phyloP scores from a whole-genome alignment of 2,329 filamentous ascomycete species.

The Coleophoma crateriformis region DNA sequence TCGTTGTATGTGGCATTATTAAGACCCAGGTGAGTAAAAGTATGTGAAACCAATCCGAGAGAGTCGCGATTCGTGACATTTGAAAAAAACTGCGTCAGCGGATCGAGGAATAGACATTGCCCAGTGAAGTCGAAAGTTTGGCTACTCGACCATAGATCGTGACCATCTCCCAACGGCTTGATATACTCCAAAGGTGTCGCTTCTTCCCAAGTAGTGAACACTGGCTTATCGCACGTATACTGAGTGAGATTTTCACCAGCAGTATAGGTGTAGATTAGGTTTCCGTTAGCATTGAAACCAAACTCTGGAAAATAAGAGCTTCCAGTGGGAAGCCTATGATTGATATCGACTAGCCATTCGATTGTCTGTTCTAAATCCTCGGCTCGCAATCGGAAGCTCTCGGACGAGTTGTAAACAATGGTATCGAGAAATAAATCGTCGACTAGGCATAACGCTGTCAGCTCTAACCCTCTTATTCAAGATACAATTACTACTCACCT shows the following conservation, averaged over 20 bases:
- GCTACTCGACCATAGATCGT: slow-evolving; percentile 6
- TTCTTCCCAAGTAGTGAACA: slow-evolving; percentile 2
- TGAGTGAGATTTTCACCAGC: neutral
- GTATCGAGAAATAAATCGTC: slow-evolving; percentile 51
- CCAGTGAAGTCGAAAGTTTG: slow-evolving; percentile 1
- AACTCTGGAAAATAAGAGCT: slow-evolving; percentile 46
- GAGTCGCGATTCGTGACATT: slow-evolving; percentile 38
- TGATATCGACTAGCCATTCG: slow-evolving; percentile 33
- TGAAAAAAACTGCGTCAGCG: slow-evolving; percentile 44
- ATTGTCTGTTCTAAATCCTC: slow-evolving; percentile 37
- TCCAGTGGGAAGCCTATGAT: slow-evolving; percentile 35
- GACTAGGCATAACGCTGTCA: neutral
- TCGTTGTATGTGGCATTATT: slow-evolving; percentile 55
- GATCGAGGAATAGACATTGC: slow-evolving; percentile 40
- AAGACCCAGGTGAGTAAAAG: slow-evolving; percentile 51
- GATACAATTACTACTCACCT: slow-evolving; percentile 50
- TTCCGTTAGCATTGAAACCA: slow-evolving; percentile 44
- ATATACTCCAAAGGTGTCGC: slow-evolving; percentile 36
- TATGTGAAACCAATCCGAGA: slow-evolving; percentile 53
- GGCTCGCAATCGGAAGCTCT: slow-evolving; percentile 39
- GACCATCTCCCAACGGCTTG: slow-evolving; percentile 34
- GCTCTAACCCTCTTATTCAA: too few species aligned
- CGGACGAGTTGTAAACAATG: slow-evolving; percentile 34
- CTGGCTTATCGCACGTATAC: slow-evolving; percentile 1
- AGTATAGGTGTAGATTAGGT: slow-evolving; percentile 27